Evolutionary conservation across 305 asterid genomes (phyloP).

Genomic region (Striga hermonthica): DNA sequence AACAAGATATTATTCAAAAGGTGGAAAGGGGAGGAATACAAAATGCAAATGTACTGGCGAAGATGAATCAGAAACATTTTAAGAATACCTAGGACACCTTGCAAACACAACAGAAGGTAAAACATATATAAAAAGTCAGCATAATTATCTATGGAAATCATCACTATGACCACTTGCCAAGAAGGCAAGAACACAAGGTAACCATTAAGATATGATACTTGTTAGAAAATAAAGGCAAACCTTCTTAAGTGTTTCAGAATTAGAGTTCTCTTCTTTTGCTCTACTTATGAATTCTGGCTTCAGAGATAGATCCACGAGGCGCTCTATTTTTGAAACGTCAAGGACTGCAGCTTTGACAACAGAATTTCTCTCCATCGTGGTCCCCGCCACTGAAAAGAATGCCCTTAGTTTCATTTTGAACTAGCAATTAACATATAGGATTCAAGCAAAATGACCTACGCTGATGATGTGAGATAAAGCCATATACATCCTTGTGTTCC

Average conservation of each 20-base stretch:
- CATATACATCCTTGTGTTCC: conserved; percentile 60
- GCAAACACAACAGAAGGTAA: conserved; percentile 16
- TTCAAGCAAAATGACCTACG: conserved; percentile 47
- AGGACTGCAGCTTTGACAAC: conserved; percentile 71
- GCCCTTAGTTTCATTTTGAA: conserved; percentile 27
- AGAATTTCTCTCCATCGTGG: conserved; percentile 49
- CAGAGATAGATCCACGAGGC: conserved; percentile 81
- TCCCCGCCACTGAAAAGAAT: conserved; percentile 64
- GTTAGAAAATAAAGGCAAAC: conserved; percentile 29
- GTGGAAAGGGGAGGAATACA: conserved; percentile 15
- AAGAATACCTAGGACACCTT: conserved; percentile 17
- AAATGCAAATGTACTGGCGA: conserved; percentile 12
- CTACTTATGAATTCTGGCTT: conserved; percentile 62
- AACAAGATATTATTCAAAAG: conserved; percentile 25
- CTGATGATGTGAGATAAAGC: conserved; percentile 84
- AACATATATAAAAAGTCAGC: conserved; percentile 22
- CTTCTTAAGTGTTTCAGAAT: conserved; percentile 48
- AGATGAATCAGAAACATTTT: conserved; percentile 9
- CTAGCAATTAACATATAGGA: conserved; percentile 17
- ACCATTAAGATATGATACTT: conserved; percentile 12
- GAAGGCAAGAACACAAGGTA: conserved; percentile 23
- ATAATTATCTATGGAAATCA: conserved; percentile 25
- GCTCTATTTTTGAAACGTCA: conserved; percentile 83
- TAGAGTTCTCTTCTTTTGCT: conserved; percentile 40
- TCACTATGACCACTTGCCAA: conserved; percentile 6